These are phyloP conservation scores for Aspergillus udagawae DNA, from an alignment of 2,329 filamentous ascomycete species.

Conservation along the genomic window DNA sequence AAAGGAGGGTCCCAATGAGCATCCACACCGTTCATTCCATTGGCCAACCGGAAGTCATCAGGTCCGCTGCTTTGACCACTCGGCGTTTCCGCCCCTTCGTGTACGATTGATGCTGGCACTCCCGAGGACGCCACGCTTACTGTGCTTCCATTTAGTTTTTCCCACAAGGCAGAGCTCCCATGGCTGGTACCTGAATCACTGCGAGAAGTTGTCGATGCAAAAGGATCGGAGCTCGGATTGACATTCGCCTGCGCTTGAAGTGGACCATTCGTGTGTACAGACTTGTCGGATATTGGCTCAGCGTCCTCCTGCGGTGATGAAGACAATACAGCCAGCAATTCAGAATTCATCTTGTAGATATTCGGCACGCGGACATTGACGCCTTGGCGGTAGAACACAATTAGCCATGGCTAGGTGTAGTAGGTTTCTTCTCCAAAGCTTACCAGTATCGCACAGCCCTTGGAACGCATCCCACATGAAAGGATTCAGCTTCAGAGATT, in stretches of 20 bases:
- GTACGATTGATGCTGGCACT: constrained; percentile 26
- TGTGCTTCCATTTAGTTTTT: constrained; percentile 47
- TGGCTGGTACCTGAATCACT: constrained; percentile 31
- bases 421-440: constrained; percentile 9
- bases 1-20: constrained; percentile 40
- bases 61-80: constrained; percentile 45
- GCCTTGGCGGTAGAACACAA: constrained; percentile 47
- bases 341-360: constrained; percentile 73
- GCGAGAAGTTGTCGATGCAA: constrained; percentile 33
- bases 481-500: constrained; percentile 82
- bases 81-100: constrained; percentile 63
- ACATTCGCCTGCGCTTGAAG: constrained; percentile 36
- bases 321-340: constrained; percentile 53
- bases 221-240: constrained; percentile 41
- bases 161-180: constrained; percentile 45
- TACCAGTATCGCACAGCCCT: constrained; percentile 74
- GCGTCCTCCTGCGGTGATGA: constrained; percentile 30
- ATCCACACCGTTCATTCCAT: constrained; percentile 26
- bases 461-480: constrained; percentile 98
- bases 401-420: constrained; percentile 2
- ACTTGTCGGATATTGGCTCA: constrained; percentile 29
- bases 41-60: constrained; percentile 36
- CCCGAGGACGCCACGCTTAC: constrained; percentile 36
- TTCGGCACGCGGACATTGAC: constrained; percentile 76
- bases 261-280: constrained; percentile 25